Evolutionary conservation across 148 eudicot species (phyloP), one percentile per base, ranked within the genome.

Genomic region (Cornus controversa): DNA sequence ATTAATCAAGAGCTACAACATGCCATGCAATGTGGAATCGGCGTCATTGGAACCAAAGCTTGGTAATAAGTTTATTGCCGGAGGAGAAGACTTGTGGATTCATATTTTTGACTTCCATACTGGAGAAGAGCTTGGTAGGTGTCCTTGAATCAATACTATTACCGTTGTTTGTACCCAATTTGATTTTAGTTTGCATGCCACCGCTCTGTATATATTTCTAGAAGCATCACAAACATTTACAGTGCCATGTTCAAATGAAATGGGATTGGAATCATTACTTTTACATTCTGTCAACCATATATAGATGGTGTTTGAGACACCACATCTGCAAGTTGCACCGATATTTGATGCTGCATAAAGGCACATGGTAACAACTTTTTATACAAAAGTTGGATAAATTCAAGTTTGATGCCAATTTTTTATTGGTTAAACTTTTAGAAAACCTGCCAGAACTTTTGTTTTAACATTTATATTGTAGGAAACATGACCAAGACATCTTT

Each of bases 31-130:
- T 40, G 86, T 94, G 60, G 98, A 94, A 84, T 94, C 98, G 47
- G 98, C 96, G 74, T 94, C 98, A 1, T 80, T 94, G 85, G 98
- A 94, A 82, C 97, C 98, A 10, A 92, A 90, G 84, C 78, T 83
- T 84, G 97, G 98, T 64, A 91, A 91, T 69, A 94, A 92, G 84
- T 94, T 94, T 63, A 83, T 92, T 68, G 97, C 95, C 71, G 98
- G 95, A 71, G 98, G 98, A 58, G 98, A 91, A 89, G 98, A 94
- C 78, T 89, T 94, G 98, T 94, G 98, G 98, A 85, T 94, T 75
- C 96, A 81, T 74, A 84, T 91, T n/a, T 94, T 86, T 79, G 97
- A 94, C 85, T 94, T 94, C 83, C 89, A 90, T 77, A 94, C 94
- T 62, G 97, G 98, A 50, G 92, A 87, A 81, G 97, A 91, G 81